These are phyloP conservation scores for Tulasnella sp. DNA, from an alignment of 768 basidiomycete genomes.

Conservation along the genomic window DNA sequence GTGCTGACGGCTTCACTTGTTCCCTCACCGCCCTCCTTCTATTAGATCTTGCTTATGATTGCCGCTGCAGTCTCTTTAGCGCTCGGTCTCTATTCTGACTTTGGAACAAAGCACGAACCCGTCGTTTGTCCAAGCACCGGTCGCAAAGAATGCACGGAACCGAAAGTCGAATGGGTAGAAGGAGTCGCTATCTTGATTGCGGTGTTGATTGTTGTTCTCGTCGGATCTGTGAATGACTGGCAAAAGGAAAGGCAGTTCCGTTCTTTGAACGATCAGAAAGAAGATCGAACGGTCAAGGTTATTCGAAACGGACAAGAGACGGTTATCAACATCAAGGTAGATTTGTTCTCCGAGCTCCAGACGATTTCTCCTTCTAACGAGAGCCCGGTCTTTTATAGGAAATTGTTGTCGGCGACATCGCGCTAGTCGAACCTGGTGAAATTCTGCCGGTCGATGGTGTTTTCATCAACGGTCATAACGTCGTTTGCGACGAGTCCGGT, in stretches of 20 bases:
- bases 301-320: constrained; percentile 68
- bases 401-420: constrained; percentile 91
- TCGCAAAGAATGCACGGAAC: constrained; percentile 44
- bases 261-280: constrained; percentile 87
- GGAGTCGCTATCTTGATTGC: constrained; percentile 55
- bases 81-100: constrained; percentile 90
- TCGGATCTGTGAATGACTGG: constrained; percentile 96
- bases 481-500: constrained; percentile 93
- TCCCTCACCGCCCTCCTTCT: not conserved
- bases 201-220: constrained; percentile 55
- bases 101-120: constrained; percentile 61
- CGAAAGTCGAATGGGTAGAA: constrained; percentile 96
- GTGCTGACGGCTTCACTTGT: not conserved
- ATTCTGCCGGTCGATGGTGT: constrained; percentile 95
- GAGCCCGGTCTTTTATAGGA: constrained; percentile 48
- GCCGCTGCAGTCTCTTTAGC: constrained; percentile 92
- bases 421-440: constrained; percentile 90
- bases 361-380: not conserved
- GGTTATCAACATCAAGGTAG: constrained; percentile 76
- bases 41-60: constrained; percentile 79
- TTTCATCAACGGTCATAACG: constrained; percentile 87
- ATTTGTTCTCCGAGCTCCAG: not conserved
- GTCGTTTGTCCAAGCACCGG: constrained; percentile 38
- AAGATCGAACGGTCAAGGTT: constrained; percentile 85
- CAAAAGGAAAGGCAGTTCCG: constrained; percentile 98